Conservation (phyloP, 495 filamentous ascomycete species). For the Bombardia bombarda region DNA sequence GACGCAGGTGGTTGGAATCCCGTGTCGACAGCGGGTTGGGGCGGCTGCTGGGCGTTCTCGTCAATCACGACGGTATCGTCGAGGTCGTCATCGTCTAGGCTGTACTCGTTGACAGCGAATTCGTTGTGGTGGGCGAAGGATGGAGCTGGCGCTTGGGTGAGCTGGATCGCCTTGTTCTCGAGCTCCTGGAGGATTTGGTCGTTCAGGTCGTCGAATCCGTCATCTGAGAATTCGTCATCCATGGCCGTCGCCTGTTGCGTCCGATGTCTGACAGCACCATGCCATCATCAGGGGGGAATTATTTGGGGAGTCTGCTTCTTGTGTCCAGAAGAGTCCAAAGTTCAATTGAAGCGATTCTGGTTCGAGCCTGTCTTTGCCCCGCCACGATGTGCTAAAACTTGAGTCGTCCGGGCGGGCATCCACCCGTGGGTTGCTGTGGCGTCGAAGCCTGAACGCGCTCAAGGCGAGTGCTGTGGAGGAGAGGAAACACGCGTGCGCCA, state of each 20-base stretch:
- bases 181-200: constrained; percentile 34
- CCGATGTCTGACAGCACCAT: constrained; percentile 4
- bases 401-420: too few species aligned
- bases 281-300: constrained; percentile 4
- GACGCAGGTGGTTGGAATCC: constrained; percentile 8
- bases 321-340: background rate
- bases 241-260: constrained; percentile 5
- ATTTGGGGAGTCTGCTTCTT: background rate
- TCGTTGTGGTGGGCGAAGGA: background rate
- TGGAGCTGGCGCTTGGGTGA: constrained; percentile 27
- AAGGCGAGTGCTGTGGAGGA: too few species aligned
- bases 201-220: constrained; percentile 39
- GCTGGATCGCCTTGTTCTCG: constrained; percentile 40
- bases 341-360: background rate
- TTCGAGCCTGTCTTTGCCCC: too few species aligned
- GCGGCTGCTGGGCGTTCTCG: constrained; percentile 10
- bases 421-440: too few species aligned
- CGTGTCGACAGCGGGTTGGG: constrained; percentile 2
- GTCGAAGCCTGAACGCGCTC: too few species aligned
- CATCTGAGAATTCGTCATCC: constrained; percentile 40
- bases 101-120: constrained; percentile 6
- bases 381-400: too few species aligned
- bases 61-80: constrained; percentile 24
- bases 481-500: too few species aligned
- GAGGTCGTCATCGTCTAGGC: constrained; percentile 23